A percentile compares a stretch with the other conserved stretches of the same genome.
Conservation (phyloP, 1,284 basidiomycete species). For the Calocybe gambosa region DNA sequence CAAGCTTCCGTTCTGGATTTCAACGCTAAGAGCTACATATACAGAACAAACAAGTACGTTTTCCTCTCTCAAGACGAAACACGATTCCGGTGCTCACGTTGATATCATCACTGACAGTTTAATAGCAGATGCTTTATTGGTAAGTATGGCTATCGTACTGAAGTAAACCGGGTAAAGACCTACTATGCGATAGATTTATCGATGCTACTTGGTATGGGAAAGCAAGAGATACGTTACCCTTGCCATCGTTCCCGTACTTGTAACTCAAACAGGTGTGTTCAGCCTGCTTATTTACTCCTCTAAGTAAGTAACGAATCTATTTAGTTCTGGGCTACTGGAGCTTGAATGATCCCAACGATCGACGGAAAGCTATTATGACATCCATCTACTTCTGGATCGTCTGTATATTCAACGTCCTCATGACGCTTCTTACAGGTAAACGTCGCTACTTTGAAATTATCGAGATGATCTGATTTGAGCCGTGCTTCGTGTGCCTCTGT, state of each 20-base stretch:
- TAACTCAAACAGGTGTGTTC: conserved; percentile 19
- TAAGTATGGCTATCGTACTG: conserved; percentile 1
- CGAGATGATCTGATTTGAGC: neutral
- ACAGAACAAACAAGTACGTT: conserved; percentile 22
- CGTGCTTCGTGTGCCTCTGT: neutral
- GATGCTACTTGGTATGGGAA: conserved; percentile 24
- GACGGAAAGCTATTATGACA: conserved; percentile 9
- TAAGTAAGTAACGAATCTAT: neutral
- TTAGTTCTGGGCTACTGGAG: conserved; percentile 18
- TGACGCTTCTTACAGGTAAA: conserved; percentile 20
- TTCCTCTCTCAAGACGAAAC: too few relatives aligned
- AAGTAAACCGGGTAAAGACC: too few relatives aligned
- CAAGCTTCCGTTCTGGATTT: neutral
- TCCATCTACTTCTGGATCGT: conserved; percentile 21
- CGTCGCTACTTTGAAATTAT: neutral
- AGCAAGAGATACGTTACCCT: conserved; percentile 16
- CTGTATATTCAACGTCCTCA: conserved; percentile 20
- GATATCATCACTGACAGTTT: conserved; percentile 11
- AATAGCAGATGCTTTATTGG: conserved; percentile 20
- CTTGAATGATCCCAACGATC: conserved; percentile 3
- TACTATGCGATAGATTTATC: conserved; percentile 17
- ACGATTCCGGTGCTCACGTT: neutral
- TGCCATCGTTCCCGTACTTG: conserved; percentile 17
- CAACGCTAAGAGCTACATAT: conserved; percentile 17
- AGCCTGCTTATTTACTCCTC: neutral